Evolutionary conservation across 192 early-diverging fungal species (phyloP).

Genomic region (Coemansia sp.): DNA sequence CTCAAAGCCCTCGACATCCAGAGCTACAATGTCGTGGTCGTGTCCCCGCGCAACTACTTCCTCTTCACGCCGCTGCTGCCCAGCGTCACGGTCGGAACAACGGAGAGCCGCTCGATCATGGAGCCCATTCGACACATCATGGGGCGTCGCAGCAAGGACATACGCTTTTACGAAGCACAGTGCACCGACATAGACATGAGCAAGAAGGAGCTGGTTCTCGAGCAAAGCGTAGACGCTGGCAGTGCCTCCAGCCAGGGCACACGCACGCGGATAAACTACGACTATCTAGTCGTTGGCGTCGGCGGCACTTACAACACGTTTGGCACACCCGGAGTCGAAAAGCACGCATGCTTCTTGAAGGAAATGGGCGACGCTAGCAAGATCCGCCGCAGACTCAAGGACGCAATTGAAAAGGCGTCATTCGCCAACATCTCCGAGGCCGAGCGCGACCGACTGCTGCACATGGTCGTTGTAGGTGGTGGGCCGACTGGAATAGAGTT

Average conservation of each 20-base stretch:
- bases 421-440: slow-evolving; percentile 66
- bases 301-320: slow-evolving; percentile 86
- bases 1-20: slow-evolving; percentile 69
- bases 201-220: slow-evolving; percentile 74
- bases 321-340: slow-evolving; percentile 80
- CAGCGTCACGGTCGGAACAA: slow-evolving; percentile 83
- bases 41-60: slow-evolving; percentile 88
- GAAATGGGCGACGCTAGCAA: slow-evolving; percentile 82
- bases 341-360: slow-evolving; percentile 85
- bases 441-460: slow-evolving; percentile 68
- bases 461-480: slow-evolving; percentile 88
- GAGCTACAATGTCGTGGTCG: slow-evolving; percentile 71
- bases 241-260: slow-evolving; percentile 15
- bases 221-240: slow-evolving; percentile 69
- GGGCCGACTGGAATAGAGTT: slow-evolving; percentile 85
- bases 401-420: slow-evolving; percentile 80
- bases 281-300: slow-evolving; percentile 80
- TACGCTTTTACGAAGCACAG: slow-evolving; percentile 81
- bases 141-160: slow-evolving; percentile 75
- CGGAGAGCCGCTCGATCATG: slow-evolving; percentile 85
- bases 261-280: slow-evolving; percentile 62
- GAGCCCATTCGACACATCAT: slow-evolving; percentile 83
- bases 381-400: slow-evolving; percentile 76
- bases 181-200: slow-evolving; percentile 85
- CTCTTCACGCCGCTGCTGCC: slow-evolving; percentile 88